These are phyloP conservation scores for Vachellia collinsii DNA, from an alignment of 306 rosid genomes.

Conservation along the genomic window DNA sequence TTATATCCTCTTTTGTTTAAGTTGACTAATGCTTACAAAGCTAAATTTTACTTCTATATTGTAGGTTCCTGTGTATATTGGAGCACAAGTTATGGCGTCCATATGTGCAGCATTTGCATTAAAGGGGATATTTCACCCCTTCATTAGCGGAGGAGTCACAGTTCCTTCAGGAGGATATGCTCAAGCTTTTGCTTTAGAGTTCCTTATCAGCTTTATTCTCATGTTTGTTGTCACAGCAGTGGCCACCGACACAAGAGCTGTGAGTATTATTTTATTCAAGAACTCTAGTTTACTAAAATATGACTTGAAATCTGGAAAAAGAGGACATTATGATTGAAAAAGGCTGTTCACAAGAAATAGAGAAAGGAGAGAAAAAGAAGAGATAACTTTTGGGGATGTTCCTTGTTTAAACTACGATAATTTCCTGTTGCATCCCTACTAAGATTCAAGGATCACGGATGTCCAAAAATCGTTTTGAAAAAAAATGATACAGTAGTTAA, in stretches of 20 bases:
- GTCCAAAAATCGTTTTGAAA: neutral
- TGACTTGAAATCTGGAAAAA: neutral
- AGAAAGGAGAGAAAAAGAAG: neutral
- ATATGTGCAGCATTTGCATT: slow-evolving; percentile 71
- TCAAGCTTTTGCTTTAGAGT: slow-evolving; percentile 82
- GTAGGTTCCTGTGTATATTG: slow-evolving; percentile 83
- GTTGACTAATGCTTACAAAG: neutral
- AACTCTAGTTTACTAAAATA: slow-evolving; percentile 14
- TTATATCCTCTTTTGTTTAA: neutral
- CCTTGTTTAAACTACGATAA: neutral
- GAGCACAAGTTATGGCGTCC: slow-evolving; percentile 73
- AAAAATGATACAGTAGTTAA: neutral
- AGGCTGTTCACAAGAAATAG: neutral
- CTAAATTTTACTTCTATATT: neutral
- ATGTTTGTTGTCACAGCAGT: slow-evolving; percentile 94
- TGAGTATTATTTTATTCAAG: slow-evolving; percentile 44
- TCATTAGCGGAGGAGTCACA: slow-evolving; percentile 82
- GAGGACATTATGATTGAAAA: neutral
- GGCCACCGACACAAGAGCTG: slow-evolving; percentile 89
- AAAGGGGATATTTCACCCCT: slow-evolving; percentile 71
- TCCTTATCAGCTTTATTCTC: slow-evolving; percentile 80
- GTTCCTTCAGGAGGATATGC: slow-evolving; percentile 76
- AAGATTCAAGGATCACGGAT: slow-evolving; percentile 26
- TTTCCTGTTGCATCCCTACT: slow-evolving; percentile 31
- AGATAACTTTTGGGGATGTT: neutral